A percentile compares a stretch with the other conserved stretches of the same genome.
Evolutionary conservation across 1,284 basidiomycete genomes (phyloP).

Genomic region (Laetiporus sulphureus): DNA sequence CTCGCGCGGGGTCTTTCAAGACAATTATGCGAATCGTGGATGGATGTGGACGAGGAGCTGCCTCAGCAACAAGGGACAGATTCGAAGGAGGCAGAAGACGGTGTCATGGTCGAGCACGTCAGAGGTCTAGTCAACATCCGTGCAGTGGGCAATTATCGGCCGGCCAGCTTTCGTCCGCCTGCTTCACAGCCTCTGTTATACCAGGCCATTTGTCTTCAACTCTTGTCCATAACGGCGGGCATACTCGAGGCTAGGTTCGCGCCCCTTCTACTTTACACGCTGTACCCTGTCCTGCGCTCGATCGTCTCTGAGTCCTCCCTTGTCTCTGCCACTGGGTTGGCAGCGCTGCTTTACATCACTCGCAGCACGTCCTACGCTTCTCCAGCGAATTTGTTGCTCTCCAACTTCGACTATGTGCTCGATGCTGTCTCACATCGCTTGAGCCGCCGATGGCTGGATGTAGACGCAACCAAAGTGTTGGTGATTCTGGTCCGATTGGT

Average conservation of each 20-base stretch:
- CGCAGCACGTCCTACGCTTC: conserved; percentile 75
- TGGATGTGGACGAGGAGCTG: conserved; percentile 32
- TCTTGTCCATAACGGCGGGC: conserved; percentile 63
- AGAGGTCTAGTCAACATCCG: conserved; percentile 41
- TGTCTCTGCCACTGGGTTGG: conserved; percentile 65
- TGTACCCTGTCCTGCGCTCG: conserved; percentile 83
- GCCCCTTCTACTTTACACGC: conserved; percentile 66
- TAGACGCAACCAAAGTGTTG: conserved; percentile 76
- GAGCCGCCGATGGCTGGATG: conserved; percentile 69
- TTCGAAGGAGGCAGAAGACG: conserved; percentile 29
- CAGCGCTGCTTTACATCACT: conserved; percentile 65
- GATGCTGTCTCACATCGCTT: conserved; percentile 81
- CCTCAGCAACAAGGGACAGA: too few species aligned
- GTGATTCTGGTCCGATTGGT: conserved; percentile 79
- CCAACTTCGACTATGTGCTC: conserved; percentile 92
- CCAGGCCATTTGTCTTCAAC: conserved; percentile 58
- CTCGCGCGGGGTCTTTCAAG: conserved; percentile 57
- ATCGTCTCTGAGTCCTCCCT: conserved; percentile 64
- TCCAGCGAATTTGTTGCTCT: conserved; percentile 76
- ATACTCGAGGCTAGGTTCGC: conserved; percentile 63
- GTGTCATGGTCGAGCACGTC: conserved; percentile 44
- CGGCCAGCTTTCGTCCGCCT: conserved; percentile 16
- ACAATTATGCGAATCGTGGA: conserved; percentile 67
- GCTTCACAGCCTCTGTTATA: conserved; percentile 46
- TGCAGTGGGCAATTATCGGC: conserved; percentile 33